Evolutionary conservation across 2,329 filamentous ascomycete genomes (phyloP).

Genomic region (Chrysosporium queenslandicum): DNA sequence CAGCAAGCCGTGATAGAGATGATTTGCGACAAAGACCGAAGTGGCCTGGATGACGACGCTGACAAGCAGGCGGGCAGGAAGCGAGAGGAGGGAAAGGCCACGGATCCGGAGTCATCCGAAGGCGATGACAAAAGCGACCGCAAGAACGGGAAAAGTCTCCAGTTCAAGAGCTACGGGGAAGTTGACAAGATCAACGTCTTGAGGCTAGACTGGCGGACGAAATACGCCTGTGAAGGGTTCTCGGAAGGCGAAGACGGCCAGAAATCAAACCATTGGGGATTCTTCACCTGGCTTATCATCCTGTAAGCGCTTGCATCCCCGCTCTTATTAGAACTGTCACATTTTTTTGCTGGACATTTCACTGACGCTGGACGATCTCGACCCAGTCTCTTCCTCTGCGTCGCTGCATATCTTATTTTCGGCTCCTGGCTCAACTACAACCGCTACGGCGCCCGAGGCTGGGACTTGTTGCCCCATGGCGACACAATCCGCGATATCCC

Average conservation of each 20-base stretch:
- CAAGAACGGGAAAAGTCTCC: slow-evolving; percentile 49
- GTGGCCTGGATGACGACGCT: slow-evolving; percentile 57
- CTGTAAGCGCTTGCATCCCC: slow-evolving; percentile 53
- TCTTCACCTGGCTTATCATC: slow-evolving; percentile 95
- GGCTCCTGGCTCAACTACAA: slow-evolving; percentile 99
- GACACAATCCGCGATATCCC: slow-evolving; percentile 87
- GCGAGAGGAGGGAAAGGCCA: slow-evolving; percentile 23
- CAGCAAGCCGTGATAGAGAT: slow-evolving; percentile 76
- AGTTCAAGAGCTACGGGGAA: slow-evolving; percentile 63
- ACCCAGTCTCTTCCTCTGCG: slow-evolving; percentile 69
- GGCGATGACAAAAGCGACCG: slow-evolving; percentile 27
- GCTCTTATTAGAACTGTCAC: neutral
- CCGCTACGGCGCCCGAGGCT: slow-evolving; percentile 85
- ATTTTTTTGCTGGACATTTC: neutral
- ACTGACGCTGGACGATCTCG: neutral
- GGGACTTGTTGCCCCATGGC: slow-evolving; percentile 87
- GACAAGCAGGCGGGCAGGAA: slow-evolving; percentile 21
- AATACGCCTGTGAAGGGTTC: slow-evolving; percentile 61
- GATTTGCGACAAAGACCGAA: slow-evolving; percentile 61
- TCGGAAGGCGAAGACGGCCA: slow-evolving; percentile 29
- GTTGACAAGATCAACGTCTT: slow-evolving; percentile 55
- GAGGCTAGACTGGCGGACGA: slow-evolving; percentile 73
- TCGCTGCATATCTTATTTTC: slow-evolving; percentile 88
- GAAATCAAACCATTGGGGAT: slow-evolving; percentile 62
- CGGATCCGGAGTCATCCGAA: slow-evolving; percentile 23